Evolutionary conservation across 768 basidiomycete species (phyloP).

Genomic region (Rhodosporidiobolus sp.): DNA sequence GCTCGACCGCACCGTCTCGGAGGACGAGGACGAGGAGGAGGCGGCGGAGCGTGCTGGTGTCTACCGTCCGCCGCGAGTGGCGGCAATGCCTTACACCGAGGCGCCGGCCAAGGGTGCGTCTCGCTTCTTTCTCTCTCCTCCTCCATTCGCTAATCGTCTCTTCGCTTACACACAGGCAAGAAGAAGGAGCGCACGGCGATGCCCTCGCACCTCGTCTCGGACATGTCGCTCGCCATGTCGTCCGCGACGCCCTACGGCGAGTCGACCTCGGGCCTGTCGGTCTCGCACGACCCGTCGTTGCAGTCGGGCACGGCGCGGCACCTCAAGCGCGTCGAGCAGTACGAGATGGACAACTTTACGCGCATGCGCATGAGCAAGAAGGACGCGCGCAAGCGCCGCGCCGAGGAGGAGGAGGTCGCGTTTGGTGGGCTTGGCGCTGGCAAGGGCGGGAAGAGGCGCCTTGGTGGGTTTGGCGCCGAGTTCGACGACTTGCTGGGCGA

Average conservation of each 20-base stretch:
- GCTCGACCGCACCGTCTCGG: conserved; percentile 38
- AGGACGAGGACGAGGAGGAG: conserved; percentile 46
- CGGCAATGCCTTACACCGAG: conserved; percentile 80
- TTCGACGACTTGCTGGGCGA: conserved; percentile 68
- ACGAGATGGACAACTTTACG: conserved; percentile 92
- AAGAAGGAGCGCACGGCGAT: conserved; percentile 51
- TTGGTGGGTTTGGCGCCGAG: conserved; percentile 71
- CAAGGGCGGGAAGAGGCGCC: conserved; percentile 32
- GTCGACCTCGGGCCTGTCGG: conserved; percentile 49
- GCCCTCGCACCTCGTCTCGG: conserved; percentile 43
- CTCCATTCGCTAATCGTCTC: background rate
- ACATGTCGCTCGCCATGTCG: conserved; percentile 32
- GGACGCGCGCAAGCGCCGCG: conserved; percentile 64
- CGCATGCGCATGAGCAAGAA: conserved; percentile 86
- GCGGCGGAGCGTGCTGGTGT: conserved; percentile 43
- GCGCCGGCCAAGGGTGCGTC: conserved; percentile 52
- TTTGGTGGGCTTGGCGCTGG: conserved; percentile 63
- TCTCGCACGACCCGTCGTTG: conserved; percentile 43
- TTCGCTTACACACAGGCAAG: conserved; percentile 19
- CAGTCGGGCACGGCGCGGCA: conserved; percentile 58
- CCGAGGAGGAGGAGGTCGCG: conserved; percentile 83
- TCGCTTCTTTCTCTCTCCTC: background rate
- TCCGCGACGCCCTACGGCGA: conserved; percentile 47
- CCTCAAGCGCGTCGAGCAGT: conserved; percentile 74
- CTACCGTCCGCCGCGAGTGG: conserved; percentile 72